Base-by-base conservation (phyloP, 2,329 filamentous ascomycete genomes). In the Colletotrichum sp. region DNA sequence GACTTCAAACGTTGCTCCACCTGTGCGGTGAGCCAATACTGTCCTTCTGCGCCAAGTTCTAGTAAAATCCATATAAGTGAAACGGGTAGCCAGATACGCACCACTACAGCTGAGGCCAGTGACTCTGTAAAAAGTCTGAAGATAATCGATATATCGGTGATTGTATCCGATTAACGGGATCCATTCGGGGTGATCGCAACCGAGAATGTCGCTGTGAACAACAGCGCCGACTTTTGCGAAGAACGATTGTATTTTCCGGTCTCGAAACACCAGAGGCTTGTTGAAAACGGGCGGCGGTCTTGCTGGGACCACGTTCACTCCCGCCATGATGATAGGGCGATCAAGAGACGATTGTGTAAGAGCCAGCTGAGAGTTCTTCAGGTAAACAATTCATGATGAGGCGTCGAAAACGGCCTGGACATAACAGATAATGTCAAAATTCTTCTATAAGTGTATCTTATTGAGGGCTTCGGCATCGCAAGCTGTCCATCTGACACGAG, bases 351-450 rank as follows among this genome's bases (percentile, higher is more conserved):
- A n/a, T 18, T 49, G 44, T 44, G 18, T 44, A n/a, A 49, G 44
- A 49, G 18, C 10, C 6, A 21, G 44, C 18, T 49, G 44, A 12
- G 16, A 12, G 6, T 49, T n/a, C 5, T 7, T 49, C 1, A 49
- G 10, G 39, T 5, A 44, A n/a, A n/a, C 0, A 10, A 0, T n/a
- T 10, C 39, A 10, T 44, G 39, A 44, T 44, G 16, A 2, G 39
- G 39, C 39, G 39, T 44, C 44, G 21, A 7, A 12, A 7, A 21
- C 18, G 9, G 18, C n/a, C 44, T 49, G 9, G 3, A 12, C 18
- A n/a, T 5, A 5, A 21, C 5, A 13, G 1, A 21, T 0, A 4
- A 18, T 21, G 10, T 4, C 44, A 0, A 21, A n/a, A 13, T 21
- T 12, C 0, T 7, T 21, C n/a, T 13, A 10, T 39, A 44, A 2